phyloP scores from a whole-genome alignment of 1,139 yeast species.

The Starmera stellimalicola region DNA sequence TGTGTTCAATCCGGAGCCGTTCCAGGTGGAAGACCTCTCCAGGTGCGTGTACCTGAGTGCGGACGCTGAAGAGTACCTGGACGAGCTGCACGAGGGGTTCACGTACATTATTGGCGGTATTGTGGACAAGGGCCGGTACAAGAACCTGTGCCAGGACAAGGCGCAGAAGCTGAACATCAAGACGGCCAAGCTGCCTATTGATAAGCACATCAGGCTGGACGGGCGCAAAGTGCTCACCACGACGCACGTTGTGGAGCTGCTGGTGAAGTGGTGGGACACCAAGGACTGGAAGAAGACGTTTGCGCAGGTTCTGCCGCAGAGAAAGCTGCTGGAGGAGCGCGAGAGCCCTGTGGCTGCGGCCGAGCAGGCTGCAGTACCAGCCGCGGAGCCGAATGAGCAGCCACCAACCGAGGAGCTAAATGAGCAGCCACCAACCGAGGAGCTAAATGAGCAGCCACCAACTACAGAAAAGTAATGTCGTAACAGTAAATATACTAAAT shows the following conservation, averaged over 20 bases:
- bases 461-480: background rate
- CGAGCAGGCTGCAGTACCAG: no score
- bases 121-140: constrained; percentile 91
- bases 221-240: constrained; percentile 90
- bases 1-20: constrained; percentile 38
- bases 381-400: no score
- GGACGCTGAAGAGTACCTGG: constrained; percentile 66
- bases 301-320: constrained; percentile 71
- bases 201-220: constrained; percentile 68
- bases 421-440: no score
- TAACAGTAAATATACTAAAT: background rate
- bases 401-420: no score
- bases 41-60: constrained; percentile 71
- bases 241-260: constrained; percentile 83
- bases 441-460: no score
- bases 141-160: constrained; percentile 69
- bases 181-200: constrained; percentile 82
- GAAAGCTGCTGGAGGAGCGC: constrained; percentile 42
- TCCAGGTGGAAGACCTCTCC: constrained; percentile 29
- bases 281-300: constrained; percentile 84
- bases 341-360: no score
- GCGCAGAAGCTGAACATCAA: constrained; percentile 64
- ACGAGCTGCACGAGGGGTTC: constrained; percentile 50
- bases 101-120: constrained; percentile 92
- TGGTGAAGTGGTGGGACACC: constrained; percentile 71